Evolutionary conservation across 768 basidiomycete genomes (phyloP).

Genomic region (Terana coerulea): DNA sequence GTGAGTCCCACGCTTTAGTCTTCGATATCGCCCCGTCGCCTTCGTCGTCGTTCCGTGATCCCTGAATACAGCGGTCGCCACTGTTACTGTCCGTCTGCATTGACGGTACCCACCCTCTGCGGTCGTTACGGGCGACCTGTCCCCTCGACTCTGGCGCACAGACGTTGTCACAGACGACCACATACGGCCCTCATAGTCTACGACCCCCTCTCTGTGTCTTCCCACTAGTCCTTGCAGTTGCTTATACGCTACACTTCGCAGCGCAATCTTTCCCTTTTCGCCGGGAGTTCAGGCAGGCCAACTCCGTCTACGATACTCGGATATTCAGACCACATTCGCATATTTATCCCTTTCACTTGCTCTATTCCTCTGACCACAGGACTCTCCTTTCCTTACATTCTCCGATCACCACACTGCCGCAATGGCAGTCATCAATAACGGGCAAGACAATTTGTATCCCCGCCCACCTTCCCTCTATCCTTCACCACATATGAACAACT

Average conservation of each 20-base stretch:
- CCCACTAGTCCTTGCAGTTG: background rate
- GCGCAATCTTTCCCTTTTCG: background rate
- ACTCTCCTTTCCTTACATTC: background rate
- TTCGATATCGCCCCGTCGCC: background rate
- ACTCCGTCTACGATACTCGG: conserved; percentile 5
- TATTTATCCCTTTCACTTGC: background rate
- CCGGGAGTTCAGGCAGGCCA: conserved; percentile 6
- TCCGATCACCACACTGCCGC: background rate
- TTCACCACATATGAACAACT: background rate
- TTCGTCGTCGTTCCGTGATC: background rate
- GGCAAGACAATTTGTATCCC: background rate
- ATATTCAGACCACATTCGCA: conserved; percentile 2
- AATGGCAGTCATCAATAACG: background rate
- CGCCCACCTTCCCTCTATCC: background rate
- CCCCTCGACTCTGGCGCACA: background rate
- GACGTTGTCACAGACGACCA: background rate
- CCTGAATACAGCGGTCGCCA: background rate
- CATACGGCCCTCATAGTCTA: background rate
- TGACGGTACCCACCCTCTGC: background rate
- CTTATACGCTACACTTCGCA: background rate
- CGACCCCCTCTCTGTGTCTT: background rate
- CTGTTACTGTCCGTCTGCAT: background rate
- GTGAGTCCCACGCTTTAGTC: conserved; percentile 2
- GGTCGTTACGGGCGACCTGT: background rate
- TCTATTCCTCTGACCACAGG: background rate